These are phyloP conservation scores for Xylona heveae DNA, from an alignment of 495 filamentous ascomycete species.

Conservation along the genomic window DNA sequence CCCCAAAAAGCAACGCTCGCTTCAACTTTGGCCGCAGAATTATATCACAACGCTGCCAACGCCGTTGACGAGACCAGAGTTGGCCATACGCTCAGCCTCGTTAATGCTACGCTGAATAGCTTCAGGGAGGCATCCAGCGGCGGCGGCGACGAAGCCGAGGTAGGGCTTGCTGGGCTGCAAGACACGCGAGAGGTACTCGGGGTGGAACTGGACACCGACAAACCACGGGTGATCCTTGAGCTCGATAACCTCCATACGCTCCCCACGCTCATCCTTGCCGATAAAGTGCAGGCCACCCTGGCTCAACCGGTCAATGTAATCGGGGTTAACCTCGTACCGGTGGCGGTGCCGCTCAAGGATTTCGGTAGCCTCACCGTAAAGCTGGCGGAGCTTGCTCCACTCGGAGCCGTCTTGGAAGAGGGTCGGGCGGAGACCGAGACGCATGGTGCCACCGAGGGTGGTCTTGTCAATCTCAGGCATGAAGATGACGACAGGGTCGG, in stretches of 20 bases:
- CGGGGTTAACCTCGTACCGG: constrained; percentile 57
- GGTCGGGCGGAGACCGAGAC: constrained; percentile 55
- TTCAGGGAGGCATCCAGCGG: constrained; percentile 39
- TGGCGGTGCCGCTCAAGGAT: constrained; percentile 49
- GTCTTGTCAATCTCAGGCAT: constrained; percentile 75
- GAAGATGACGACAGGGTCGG: constrained; percentile 50
- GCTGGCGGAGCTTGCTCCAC: constrained; percentile 52
- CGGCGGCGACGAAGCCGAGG: constrained; percentile 71
- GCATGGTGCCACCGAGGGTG: constrained; percentile 79
- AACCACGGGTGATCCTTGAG: constrained; percentile 78
- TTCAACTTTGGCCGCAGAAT: no score
- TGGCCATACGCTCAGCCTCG: no score
- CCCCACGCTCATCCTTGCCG: constrained; percentile 63
- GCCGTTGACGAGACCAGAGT: no score
- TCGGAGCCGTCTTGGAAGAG: constrained; percentile 58
- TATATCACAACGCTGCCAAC: no score
- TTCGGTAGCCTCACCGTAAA: constrained; percentile 38
- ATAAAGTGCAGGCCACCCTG: constrained; percentile 38
- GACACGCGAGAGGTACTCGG: constrained; percentile 58
- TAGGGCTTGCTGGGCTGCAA: constrained; percentile 57
- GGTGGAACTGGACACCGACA: constrained; percentile 79
- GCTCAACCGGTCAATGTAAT: constrained; percentile 35
- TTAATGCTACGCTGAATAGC: no score
- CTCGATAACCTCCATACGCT: constrained; percentile 85
- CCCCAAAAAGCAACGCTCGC: no score